Conservation (phyloP, 2,329 filamentous ascomycete species). For the Clonostachys rosea region DNA sequence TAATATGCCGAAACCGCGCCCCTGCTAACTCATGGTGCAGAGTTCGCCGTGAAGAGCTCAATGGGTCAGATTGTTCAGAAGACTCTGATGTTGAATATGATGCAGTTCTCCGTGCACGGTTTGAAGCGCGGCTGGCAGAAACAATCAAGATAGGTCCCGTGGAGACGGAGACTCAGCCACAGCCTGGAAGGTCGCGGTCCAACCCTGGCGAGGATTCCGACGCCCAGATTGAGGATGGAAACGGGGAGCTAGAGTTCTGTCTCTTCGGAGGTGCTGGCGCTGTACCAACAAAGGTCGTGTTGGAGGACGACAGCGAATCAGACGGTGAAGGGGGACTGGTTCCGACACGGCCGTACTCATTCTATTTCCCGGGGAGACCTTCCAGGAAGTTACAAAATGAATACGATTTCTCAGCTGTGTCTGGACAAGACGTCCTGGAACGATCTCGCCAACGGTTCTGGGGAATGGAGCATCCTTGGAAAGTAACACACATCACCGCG, state of each 20-base stretch:
- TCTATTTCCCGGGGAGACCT: conserved; percentile 40
- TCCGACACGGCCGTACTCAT: conserved; percentile 33
- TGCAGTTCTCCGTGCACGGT: conserved; percentile 31
- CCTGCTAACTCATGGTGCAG: conserved; percentile 21
- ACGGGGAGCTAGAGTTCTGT: conserved; percentile 50
- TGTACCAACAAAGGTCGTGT: conserved; percentile 37
- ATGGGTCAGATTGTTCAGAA: conserved; percentile 22
- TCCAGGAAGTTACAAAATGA: conserved; percentile 26
- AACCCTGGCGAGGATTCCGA: conserved; percentile 3
- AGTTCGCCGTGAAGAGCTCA: conserved; percentile 50
- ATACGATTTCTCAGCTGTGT: conserved; percentile 43
- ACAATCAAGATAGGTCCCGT: neutral
- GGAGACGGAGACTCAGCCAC: neutral
- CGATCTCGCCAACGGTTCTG: conserved; percentile 40
- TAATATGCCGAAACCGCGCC: no score
- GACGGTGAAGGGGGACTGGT: conserved; percentile 27
- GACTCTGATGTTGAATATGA: conserved; percentile 21
- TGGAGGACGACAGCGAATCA: conserved; percentile 35
- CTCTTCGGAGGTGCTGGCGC: conserved; percentile 45
- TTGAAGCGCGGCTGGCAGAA: conserved; percentile 42
- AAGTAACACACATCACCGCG: conserved; percentile 39
- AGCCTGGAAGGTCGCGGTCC: neutral
- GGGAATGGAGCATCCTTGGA: conserved; percentile 59
- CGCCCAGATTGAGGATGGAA: conserved; percentile 11
- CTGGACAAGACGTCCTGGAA: conserved; percentile 42